A percentile compares a stretch with the other conserved stretches of the same genome.
These are phyloP conservation scores for Multifurca ochricompacta DNA, from an alignment of 768 basidiomycete species.

Conservation along the genomic window DNA sequence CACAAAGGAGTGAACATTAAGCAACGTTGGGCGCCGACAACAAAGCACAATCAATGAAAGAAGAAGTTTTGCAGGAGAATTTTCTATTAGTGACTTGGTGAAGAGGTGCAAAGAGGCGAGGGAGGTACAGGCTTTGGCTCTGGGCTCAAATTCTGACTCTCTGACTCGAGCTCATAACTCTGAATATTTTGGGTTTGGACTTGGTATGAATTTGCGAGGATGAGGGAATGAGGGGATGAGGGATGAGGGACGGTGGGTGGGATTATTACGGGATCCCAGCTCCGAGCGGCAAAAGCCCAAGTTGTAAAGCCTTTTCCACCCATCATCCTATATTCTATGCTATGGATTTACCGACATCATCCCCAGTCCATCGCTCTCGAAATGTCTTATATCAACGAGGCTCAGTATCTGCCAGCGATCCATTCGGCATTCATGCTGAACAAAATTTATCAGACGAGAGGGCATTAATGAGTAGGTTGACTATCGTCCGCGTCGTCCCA, in stretches of 20 bases:
- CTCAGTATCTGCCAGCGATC: conserved; percentile 17
- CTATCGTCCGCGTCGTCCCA: conserved; percentile 16
- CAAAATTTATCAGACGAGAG: conserved; percentile 16
- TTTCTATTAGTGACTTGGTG: conserved; percentile 17
- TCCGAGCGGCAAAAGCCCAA: too few species aligned
- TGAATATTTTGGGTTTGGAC: too few species aligned
- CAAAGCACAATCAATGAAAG: too few species aligned
- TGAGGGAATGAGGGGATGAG: too few species aligned
- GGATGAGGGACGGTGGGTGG: too few species aligned
- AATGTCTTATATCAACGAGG: conserved; percentile 7
- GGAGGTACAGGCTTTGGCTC: background rate
- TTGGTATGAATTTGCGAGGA: too few species aligned
- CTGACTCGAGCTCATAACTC: too few species aligned
- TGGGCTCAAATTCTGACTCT: too few species aligned
- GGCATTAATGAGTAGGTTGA: conserved; percentile 15
- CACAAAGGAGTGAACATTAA: conserved; percentile 11
- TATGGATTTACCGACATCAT: background rate
- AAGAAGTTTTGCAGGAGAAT: conserved; percentile 9
- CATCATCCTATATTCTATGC: background rate
- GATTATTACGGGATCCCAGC: too few species aligned
- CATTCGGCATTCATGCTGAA: conserved; percentile 14
- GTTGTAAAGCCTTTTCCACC: background rate
- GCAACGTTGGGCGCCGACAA: background rate
- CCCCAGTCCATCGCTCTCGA: conserved; percentile 1
- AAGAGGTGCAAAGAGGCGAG: conserved; percentile 3